Conservation (phyloP, 805 yeast genomes). For the Nakazawaea laoshanensis region DNA sequence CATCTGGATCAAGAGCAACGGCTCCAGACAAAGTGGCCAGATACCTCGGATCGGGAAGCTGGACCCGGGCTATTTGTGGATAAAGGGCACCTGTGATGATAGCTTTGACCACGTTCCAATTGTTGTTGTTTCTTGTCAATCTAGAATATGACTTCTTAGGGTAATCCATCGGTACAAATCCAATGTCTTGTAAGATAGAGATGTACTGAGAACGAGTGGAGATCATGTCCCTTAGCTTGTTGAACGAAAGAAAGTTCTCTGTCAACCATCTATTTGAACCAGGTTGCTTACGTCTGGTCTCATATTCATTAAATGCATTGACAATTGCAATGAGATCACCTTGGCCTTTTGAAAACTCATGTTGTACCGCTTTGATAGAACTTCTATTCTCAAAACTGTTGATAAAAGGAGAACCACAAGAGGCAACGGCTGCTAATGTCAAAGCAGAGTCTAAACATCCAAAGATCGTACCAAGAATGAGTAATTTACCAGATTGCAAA, state of each 20-base stretch:
- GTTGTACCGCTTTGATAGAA: constrained; percentile 40
- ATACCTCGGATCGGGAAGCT: constrained; percentile 74
- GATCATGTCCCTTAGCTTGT: constrained; percentile 60
- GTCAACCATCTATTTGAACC: constrained; percentile 36
- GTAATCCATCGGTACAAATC: constrained; percentile 58
- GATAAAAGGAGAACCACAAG: constrained; percentile 69
- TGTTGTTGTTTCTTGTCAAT: constrained; percentile 44
- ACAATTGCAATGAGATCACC: constrained; percentile 76
- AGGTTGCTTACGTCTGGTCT: constrained; percentile 16
- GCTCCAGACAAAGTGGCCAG: constrained; percentile 68
- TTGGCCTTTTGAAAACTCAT: constrained; percentile 33
- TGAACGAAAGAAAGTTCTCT: constrained; percentile 53
- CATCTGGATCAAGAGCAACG: constrained; percentile 79
- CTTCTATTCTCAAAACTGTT: constrained; percentile 58
- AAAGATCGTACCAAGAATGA: constrained; percentile 73
- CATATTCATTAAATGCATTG: constrained; percentile 50
- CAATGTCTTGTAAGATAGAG: constrained; percentile 66
- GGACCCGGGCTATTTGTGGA: constrained; percentile 78
- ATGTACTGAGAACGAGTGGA: constrained; percentile 65
- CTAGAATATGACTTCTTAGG: constrained; percentile 13
- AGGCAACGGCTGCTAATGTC: constrained; percentile 71
- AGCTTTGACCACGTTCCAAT: constrained; percentile 48
- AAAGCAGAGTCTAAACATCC: constrained; percentile 73
- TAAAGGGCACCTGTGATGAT: constrained; percentile 74
- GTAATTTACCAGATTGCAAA: constrained; percentile 72